These are phyloP conservation scores for Beta macrorhiza DNA, from an alignment of 179 eudicot species.

Conservation along the genomic window DNA sequence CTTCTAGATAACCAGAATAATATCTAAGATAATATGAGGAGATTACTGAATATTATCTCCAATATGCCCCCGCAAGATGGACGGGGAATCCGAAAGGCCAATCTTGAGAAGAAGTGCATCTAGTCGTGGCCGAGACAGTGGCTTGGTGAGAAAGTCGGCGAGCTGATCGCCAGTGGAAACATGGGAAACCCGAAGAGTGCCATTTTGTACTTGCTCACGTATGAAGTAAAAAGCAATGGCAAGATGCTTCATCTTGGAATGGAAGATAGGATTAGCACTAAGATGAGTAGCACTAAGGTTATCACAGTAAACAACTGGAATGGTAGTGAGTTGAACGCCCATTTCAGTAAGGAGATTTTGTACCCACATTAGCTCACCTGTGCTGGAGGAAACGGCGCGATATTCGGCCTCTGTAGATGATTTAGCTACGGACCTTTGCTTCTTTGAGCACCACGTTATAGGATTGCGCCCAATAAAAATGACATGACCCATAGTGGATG, in stretches of 20 bases:
- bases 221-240: not conserved
- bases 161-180: not conserved
- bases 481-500: not conserved
- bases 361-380: not conserved
- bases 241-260: not conserved
- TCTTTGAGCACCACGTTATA: too few relatives aligned
- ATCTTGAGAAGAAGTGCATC: too few relatives aligned
- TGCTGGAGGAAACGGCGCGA: not conserved
- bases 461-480: not conserved
- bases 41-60: too few relatives aligned
- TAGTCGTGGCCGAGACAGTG: not conserved
- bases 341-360: not conserved
- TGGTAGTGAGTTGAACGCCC: not conserved
- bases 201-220: not conserved
- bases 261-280: not conserved
- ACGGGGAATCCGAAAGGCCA: too few relatives aligned
- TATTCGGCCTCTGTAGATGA: too few relatives aligned
- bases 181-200: not conserved
- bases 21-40: too few relatives aligned
- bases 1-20: too few relatives aligned
- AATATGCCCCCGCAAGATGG: too few relatives aligned
- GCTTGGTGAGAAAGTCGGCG: not conserved
- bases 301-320: not conserved
- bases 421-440: too few relatives aligned
- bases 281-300: too few relatives aligned